These are phyloP conservation scores for Vitis vinifera DNA, from an alignment of 164 flowering plant genomes.

Conservation along the genomic window DNA sequence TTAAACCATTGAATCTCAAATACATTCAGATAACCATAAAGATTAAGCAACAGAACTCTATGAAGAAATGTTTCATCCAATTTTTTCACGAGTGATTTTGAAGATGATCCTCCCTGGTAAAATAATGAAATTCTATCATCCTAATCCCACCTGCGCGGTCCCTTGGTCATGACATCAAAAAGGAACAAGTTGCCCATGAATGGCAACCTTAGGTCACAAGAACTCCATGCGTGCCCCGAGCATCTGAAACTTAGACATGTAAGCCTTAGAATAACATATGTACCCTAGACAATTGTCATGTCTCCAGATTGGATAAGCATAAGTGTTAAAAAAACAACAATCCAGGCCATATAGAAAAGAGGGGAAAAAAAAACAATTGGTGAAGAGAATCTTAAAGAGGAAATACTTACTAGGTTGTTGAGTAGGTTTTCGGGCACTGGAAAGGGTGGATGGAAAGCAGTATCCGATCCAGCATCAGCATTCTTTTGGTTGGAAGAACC, in stretches of 20 bases:
- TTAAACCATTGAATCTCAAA: conserved; percentile 32
- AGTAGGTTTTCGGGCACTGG: conserved; percentile 73
- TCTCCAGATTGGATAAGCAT: conserved; percentile 44
- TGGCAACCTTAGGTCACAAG: conserved; percentile 67
- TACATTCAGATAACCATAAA: conserved; percentile 34
- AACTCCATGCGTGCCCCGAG: conserved; percentile 81
- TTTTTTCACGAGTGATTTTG: conserved; percentile 33
- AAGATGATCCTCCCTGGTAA: conserved; percentile 29
- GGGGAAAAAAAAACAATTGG: neutral
- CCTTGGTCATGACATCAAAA: conserved; percentile 73
- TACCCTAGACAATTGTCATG: conserved; percentile 44
- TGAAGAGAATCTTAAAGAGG: neutral
- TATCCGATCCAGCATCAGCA: conserved; percentile 32
- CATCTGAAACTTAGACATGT: conserved; percentile 98
- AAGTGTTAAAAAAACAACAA: conserved; percentile 21
- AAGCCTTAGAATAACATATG: conserved; percentile 82
- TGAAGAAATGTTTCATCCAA: conserved; percentile 41
- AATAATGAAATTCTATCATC: conserved; percentile 44
- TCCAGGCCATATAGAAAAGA: conserved; percentile 10
- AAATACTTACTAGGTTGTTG: conserved; percentile 66
- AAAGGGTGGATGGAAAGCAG: conserved; percentile 76
- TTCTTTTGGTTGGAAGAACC: conserved; percentile 35
- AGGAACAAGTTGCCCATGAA: conserved; percentile 70
- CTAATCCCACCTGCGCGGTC: conserved; percentile 96
- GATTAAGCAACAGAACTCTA: conserved; percentile 43